Percentiles rank a stretch among this genome's conserved stretches.
Conservation (phyloP, 2,329 filamentous ascomycete species). For the Chaetomium globosum region DNA sequence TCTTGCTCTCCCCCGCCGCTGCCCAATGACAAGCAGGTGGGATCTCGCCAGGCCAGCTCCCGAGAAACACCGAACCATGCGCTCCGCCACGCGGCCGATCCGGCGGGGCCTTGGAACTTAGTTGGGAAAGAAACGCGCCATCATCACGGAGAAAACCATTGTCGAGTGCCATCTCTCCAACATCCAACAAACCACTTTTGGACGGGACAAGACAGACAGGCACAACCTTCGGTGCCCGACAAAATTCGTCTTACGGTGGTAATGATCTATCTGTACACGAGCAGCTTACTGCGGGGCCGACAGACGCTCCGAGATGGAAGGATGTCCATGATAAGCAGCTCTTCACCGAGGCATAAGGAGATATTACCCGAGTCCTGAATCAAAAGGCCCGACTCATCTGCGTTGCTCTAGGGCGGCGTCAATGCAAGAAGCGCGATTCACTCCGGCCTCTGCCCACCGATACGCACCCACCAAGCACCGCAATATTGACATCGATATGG, state of each 20-base stretch:
- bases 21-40: not conserved
- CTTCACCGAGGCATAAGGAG: not conserved
- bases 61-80: conserved; percentile 4
- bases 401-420: not conserved
- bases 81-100: not conserved
- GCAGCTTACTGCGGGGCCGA: conserved; percentile 7
- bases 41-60: not conserved
- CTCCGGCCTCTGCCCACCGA: not conserved
- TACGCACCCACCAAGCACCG: not conserved
- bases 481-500: not conserved
- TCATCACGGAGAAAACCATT: not conserved
- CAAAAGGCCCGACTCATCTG: not conserved
- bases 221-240: not conserved
- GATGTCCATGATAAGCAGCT: conserved; percentile 5
- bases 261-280: not conserved
- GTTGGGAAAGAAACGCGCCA: not conserved
- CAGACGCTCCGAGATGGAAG: not conserved
- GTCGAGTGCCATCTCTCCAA: not conserved
- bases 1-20: not conserved
- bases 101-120: not conserved
- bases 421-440: not conserved
- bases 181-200: not conserved
- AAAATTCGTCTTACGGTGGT: not conserved
- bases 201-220: not conserved
- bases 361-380: not conserved